Evolutionary conservation across 2,329 filamentous ascomycete species (phyloP).

Genomic region (Ascochyta lentis): DNA sequence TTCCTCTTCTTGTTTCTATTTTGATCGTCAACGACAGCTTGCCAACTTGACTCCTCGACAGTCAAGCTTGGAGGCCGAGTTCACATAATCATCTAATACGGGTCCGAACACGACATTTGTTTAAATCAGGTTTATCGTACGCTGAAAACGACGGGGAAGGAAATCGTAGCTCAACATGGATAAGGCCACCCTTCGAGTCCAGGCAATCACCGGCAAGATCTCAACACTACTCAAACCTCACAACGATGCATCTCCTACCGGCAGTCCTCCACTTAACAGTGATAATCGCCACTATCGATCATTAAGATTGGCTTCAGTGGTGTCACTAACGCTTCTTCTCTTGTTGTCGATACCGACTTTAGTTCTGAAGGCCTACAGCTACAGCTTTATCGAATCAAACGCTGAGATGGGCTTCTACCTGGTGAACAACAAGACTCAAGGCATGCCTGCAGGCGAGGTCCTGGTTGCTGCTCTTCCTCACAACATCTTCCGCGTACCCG

Average conservation of each 20-base stretch:
- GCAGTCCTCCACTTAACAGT: conserved; percentile 11
- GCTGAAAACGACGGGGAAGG: neutral
- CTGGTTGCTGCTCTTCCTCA: conserved; percentile 41
- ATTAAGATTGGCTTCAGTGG: conserved; percentile 5
- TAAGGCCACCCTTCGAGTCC: conserved; percentile 15
- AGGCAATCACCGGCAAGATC: conserved; percentile 20
- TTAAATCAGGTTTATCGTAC: neutral
- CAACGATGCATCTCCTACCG: conserved; percentile 15
- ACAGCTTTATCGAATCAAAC: conserved; percentile 45
- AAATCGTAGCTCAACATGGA: conserved; percentile 17
- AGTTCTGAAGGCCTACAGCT: conserved; percentile 37
- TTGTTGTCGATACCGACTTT: conserved; percentile 16
- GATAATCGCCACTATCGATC: conserved; percentile 4
- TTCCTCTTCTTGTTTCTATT: conserved; percentile 17
- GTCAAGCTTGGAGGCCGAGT: conserved; percentile 10
- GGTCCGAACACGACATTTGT: neutral
- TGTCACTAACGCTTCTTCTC: conserved; percentile 6
- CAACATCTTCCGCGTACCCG: conserved; percentile 33
- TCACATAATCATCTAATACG: conserved; percentile 13
- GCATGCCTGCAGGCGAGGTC: conserved; percentile 14
- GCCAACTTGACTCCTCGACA: conserved; percentile 12
- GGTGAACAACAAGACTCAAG: conserved; percentile 21
- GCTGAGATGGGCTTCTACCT: conserved; percentile 40
- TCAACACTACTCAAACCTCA: conserved; percentile 20
- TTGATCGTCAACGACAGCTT: conserved; percentile 10